Base-by-base conservation (phyloP, 177 flowering plant genomes). In the Vitis hybrid region DNA sequence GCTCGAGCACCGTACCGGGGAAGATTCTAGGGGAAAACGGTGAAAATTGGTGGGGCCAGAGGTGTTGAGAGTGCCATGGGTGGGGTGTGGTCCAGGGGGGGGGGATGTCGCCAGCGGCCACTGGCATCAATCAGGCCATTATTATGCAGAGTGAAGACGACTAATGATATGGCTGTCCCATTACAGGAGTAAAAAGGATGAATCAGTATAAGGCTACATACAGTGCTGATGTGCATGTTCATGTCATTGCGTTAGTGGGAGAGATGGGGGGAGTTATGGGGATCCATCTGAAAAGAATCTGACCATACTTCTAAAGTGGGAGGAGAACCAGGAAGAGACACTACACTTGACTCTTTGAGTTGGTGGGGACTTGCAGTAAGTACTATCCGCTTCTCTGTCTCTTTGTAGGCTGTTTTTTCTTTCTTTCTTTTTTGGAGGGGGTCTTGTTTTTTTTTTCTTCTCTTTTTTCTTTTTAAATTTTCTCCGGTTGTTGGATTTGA, bases 251-350 rank as follows among this genome's bases (percentile, higher is more conserved):
- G 15, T 11, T 12, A 52, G 56, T 35, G 46, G 46, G 46, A 35
- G 46, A 35, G 46, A 35, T 35, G 46, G 46, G 46, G 46, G 46
- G 7, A 40, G 66, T 56, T 15, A 67, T 67, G 70, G 62, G 70
- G 30, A 51, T 56, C 52, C 15, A 66, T 65, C 24, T 65, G 65
- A 62, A 27, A 63, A 52, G 60, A 74, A 69, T 74, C 73, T 70
- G 70, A 74, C 73, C 69, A 40, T 67, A 72, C 1, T 69, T 74
- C 65, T 32, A 51, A 59, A 64, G 56, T 15, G 27, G n/a, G 52
- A 54, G 32, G 11, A 70, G 56, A 48, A 65, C 13, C 7, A 19
- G 30, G 32, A 30, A 35, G 24, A 6, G 48, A 57, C 56, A 51
- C 68, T 11, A 14, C 55, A 19, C 62, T 50, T 40, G 60, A 35